Percentiles rank a stretch among this genome's conserved stretches.
These are phyloP conservation scores for Bidens hawaiensis DNA, from an alignment of 140 eudicot species.

Conservation along the genomic window DNA sequence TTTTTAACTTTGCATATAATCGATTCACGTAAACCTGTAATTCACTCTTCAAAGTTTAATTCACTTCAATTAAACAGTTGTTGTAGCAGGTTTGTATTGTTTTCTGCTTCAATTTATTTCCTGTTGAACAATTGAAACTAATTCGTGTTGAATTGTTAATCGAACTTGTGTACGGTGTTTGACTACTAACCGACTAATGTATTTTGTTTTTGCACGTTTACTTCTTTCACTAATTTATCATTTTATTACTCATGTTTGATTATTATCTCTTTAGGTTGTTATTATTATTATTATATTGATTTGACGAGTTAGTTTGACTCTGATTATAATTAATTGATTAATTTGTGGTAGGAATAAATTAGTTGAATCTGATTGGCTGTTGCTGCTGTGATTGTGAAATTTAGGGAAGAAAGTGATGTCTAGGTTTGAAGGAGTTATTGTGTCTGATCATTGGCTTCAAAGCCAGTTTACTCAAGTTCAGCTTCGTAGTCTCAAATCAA, in stretches of 20 bases:
- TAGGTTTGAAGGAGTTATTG: slow-evolving; percentile 38
- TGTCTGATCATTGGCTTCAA: slow-evolving; percentile 56
- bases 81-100: not conserved
- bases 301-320: slow-evolving; percentile 7
- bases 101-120: not conserved
- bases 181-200: slow-evolving; percentile 7
- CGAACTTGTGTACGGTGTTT: not conserved
- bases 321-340: slow-evolving; percentile 2
- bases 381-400: slow-evolving; percentile 16
- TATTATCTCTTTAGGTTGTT: no score
- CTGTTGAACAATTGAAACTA: not conserved
- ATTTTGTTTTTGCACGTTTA: slow-evolving; percentile 11
- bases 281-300: slow-evolving; percentile 1
- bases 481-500: slow-evolving; percentile 41
- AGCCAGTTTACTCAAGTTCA: slow-evolving; percentile 50
- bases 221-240: not conserved
- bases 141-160: not conserved
- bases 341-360: not conserved
- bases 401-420: slow-evolving; percentile 26
- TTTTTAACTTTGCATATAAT: no score
- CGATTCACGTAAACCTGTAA: not conserved
- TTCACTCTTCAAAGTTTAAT: not conserved
- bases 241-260: not conserved
- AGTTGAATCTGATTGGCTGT: not conserved
- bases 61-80: not conserved